A percentile compares a stretch with the other conserved stretches of the same genome.
These are phyloP conservation scores for Megacollybia platyphylla DNA, from an alignment of 1,284 basidiomycete species.

Conservation along the genomic window DNA sequence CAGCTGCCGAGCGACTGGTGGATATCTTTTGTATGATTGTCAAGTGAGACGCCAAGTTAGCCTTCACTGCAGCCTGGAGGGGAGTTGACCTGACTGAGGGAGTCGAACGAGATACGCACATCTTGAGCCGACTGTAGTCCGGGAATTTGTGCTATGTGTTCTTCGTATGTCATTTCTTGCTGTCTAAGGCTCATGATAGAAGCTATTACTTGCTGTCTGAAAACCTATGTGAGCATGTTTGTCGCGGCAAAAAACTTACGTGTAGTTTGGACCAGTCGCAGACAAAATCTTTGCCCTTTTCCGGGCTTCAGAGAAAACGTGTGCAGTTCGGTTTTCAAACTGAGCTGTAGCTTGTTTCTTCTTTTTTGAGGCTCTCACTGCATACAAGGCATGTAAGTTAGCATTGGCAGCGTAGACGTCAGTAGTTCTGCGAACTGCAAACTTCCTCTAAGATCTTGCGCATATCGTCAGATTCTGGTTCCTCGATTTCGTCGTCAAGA, in stretches of 20 bases:
- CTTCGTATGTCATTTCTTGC: conserved; percentile 8
- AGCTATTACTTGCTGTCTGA: conserved; percentile 5
- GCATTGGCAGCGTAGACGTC: background rate
- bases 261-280: conserved; percentile 10
- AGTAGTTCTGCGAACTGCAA: conserved; percentile 8
- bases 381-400: background rate
- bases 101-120: conserved; percentile 2
- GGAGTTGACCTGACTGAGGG: background rate
- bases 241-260: conserved; percentile 8
- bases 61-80: conserved; percentile 3
- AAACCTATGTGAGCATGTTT: background rate
- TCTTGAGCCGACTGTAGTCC: conserved; percentile 4
- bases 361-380: conserved; percentile 15
- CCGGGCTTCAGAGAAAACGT: conserved; percentile 13
- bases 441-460: conserved; percentile 12
- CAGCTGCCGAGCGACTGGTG: background rate
- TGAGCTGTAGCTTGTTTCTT: conserved; percentile 11
- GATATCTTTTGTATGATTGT: conserved; percentile 3
- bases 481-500: conserved; percentile 5
- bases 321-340: conserved; percentile 16
- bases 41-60: conserved; percentile 5
- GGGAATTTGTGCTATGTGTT: conserved; percentile 5
- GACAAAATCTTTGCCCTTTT: conserved; percentile 12
- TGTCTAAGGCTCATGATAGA: conserved; percentile 5
- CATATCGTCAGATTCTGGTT: conserved; percentile 3